Conservation (phyloP, 2,329 filamentous ascomycete species). For the Stachybotrys chartarum region DNA sequence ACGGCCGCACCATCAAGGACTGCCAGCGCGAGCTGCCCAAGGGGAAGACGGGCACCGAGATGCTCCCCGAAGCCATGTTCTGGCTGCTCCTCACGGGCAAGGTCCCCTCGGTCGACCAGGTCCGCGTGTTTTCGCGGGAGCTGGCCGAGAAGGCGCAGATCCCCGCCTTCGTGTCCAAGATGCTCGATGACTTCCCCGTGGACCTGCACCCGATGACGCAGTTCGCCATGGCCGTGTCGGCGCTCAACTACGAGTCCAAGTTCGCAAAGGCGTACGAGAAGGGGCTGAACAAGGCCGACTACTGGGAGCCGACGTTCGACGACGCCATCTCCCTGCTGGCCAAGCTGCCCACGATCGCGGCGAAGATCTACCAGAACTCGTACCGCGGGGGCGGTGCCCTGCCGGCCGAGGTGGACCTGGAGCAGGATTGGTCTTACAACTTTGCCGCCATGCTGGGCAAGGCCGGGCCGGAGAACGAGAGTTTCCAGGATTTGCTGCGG, state of each 20-base stretch:
- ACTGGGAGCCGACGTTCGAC: conserved; percentile 98
- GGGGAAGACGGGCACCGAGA: conserved; percentile 85
- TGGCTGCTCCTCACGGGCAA: conserved; percentile 94
- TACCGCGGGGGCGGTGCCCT: conserved; percentile 70
- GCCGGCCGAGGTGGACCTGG: conserved; percentile 66
- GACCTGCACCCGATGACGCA: conserved; percentile 98
- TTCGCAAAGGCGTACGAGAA: conserved; percentile 91
- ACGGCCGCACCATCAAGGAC: conserved; percentile 95
- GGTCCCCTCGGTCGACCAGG: conserved; percentile 76
- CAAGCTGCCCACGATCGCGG: conserved; percentile 93
- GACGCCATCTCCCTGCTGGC: conserved; percentile 89
- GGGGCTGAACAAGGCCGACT: conserved; percentile 89
- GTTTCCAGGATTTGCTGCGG: conserved; percentile 90
- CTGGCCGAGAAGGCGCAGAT: conserved; percentile 80
- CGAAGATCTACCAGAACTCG: conserved; percentile 94
- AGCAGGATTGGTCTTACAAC: conserved; percentile 98
- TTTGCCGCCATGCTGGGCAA: conserved; percentile 95
- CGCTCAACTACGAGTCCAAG: conserved; percentile 89
- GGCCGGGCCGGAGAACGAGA: conserved; percentile 77
- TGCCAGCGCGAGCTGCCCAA: conserved; percentile 92
- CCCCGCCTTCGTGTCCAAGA: conserved; percentile 74
- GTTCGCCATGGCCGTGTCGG: conserved; percentile 88
- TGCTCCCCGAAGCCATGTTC: conserved; percentile 99
- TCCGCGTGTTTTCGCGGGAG: conserved; percentile 75
- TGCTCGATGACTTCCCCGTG: conserved; percentile 83